Conservation (phyloP, 1,284 basidiomycete genomes). For the Ceratobasidium sp. region DNA sequence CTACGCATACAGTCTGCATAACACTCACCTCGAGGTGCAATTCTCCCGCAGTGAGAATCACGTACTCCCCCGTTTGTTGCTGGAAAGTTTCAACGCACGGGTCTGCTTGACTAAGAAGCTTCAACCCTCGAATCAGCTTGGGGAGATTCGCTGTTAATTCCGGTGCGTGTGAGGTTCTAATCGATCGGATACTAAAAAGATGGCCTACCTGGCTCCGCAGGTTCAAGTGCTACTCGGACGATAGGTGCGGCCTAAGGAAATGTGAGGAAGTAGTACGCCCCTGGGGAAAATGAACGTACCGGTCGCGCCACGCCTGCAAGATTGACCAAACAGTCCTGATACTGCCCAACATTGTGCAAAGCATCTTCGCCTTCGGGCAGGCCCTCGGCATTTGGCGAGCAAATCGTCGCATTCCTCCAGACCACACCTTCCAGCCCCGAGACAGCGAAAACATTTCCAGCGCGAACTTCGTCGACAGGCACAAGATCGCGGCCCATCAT, state of each 20-base stretch:
- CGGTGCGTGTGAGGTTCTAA: neutral
- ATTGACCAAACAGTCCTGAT: conserved; percentile 74
- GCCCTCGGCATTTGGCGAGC: conserved; percentile 65
- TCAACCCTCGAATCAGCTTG: conserved; percentile 88
- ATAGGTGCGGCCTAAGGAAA: conserved; percentile 80
- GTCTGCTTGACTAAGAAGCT: conserved; percentile 93
- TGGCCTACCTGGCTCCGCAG: conserved; percentile 70
- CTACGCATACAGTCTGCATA: conserved; percentile 41
- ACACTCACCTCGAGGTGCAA: conserved; percentile 87
- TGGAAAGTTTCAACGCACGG: conserved; percentile 98
- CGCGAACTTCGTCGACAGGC: conserved; percentile 83
- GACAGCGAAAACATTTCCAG: conserved; percentile 96
- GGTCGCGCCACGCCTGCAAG: conserved; percentile 79
- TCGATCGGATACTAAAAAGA: neutral
- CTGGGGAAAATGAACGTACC: conserved; percentile 60
- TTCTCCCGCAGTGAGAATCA: conserved; percentile 96
- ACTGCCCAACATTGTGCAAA: conserved; percentile 26
- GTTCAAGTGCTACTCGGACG: conserved; percentile 95
- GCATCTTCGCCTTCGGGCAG: conserved; percentile 56
- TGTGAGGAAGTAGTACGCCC: conserved; percentile 34
- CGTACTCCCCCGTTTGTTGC: conserved; percentile 97
- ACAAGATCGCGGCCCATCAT: conserved; percentile 99
- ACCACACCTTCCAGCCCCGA: conserved; percentile 91
- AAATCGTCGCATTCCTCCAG: conserved; percentile 90
- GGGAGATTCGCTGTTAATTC: conserved; percentile 81